Base-by-base conservation (phyloP, 129 eudicot genomes). In the Helianthus tuberosus region DNA sequence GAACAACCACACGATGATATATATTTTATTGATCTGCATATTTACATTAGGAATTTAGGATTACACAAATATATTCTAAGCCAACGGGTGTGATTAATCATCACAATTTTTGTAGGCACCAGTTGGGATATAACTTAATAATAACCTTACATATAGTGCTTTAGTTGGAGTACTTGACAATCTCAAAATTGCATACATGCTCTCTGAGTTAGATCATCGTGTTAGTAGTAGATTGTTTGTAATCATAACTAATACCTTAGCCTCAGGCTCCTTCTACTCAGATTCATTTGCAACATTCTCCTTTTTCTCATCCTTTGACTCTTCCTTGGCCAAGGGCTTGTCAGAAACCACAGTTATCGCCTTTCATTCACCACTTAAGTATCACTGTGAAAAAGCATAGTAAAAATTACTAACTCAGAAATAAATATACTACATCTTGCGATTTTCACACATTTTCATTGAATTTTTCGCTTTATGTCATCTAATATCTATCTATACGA, bases 201-300 rank as follows among this genome's bases (percentile, higher is more conserved):
- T 20, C 23, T 20, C 23, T 20, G 0, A 20, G 23, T 17, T n/a
- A 35, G 20, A 13, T 62, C 7, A 62, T 35, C 25, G 13, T 11
- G 3, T 12, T 27, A 62, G 47, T 36, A 14, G 48, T 0, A 11
- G 43, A 38, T n/a, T 38, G 14, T 38, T 38, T 64, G 13, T 64
- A n/a, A 62, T 5, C 69, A 61, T 1, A 72, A 46, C 59, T 58
- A 51, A 72, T 66, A 93, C 96, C 96, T 88, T 90, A 29, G 74
- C 87, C 81, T 94, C 96, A 39, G 86, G 88, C 67, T 90, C 90
- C 82, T 94, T 88, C 64, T 83, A 94, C 77, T 84, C 96, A 49
- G 86, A 20, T 64, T 94, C 97, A 72, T 66, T 77, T 69, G 89
- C 83, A 59, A 83, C 84, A 73, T 52, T 82, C 76, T 86, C 97